phyloP scores from a whole-genome alignment of 768 basidiomycete species.

The Lactarius hengduanensis region DNA sequence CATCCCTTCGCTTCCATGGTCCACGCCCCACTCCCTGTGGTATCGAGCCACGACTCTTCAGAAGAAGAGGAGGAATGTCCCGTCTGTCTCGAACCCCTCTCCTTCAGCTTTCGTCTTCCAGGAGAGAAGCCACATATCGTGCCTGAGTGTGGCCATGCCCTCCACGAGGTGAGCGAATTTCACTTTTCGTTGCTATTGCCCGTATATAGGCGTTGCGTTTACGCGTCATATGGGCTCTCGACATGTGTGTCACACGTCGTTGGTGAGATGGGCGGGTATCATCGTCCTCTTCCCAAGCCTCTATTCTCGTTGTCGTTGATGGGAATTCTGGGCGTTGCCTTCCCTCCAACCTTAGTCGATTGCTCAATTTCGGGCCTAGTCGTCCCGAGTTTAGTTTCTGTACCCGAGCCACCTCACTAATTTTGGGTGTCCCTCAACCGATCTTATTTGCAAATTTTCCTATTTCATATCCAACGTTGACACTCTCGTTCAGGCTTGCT shows the following conservation, averaged over 20 bases:
- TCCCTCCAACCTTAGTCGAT: not conserved
- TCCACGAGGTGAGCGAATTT: constrained; percentile 72
- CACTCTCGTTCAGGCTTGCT: constrained; percentile 71
- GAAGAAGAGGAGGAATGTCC: constrained; percentile 92
- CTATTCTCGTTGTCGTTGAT: not conserved
- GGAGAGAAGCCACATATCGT: constrained; percentile 98
- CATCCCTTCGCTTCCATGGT: constrained; percentile 64
- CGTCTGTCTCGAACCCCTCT: constrained; percentile 93
- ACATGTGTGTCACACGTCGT: not conserved
- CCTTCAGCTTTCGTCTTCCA: constrained; percentile 86
- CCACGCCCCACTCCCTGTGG: constrained; percentile 67
- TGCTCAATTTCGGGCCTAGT: not conserved
- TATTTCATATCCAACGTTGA: not conserved
- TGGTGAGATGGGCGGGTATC: not conserved
- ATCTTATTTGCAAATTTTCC: not conserved
- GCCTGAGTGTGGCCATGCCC: constrained; percentile 94
- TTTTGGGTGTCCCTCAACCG: constrained; percentile 3
- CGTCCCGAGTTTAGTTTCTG: not conserved
- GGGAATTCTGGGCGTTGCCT: not conserved
- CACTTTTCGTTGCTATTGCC: not conserved
- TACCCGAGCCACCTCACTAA: not conserved
- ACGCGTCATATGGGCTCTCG: constrained; percentile 15
- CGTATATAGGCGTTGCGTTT: constrained; percentile 3
- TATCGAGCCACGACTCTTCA: constrained; percentile 56
- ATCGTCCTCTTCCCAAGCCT: too few species aligned